Base-by-base conservation (phyloP, 2,329 filamentous ascomycete genomes). In the Leptosphaerulina australis region DNA sequence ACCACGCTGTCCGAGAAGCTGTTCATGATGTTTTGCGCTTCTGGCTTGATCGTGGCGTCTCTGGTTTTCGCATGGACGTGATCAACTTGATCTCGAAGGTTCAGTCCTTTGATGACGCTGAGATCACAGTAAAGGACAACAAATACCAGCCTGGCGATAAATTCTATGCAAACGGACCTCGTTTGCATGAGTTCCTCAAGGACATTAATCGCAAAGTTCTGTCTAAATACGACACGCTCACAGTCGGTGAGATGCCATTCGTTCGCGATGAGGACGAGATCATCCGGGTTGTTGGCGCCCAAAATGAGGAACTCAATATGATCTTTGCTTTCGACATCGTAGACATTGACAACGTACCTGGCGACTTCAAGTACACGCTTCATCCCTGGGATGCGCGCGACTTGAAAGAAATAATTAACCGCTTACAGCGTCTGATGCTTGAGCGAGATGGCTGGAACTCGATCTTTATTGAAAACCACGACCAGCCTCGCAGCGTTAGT, bases 1-100 rank as follows among this genome's bases (percentile, higher is more conserved):
- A 87, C 44, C 78, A 79, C 0, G 82, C 80, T 5, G 82, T 88
- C 0, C 81, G 88, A 14, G 76, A 81, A 21, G 89, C 88, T 0
- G 84, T 92, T 1, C 88, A 91, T 65, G 78, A 86, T 17, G 79
- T 88, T 3, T 86, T 92, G 77, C 81, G 82, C 21, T 94, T 92
- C 70, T 95, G 90, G 90, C 81, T 94, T 1, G 78, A 88, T 39
- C 83, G 83, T 26, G 89, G 89, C 1, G 84, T 86, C 0, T 70
- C 72, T 2, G 76, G 75, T 12, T 78, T 77, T 59, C 69, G 76
- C 17, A 73, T 74, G 64, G 71, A 74, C 40, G 69, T 72, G 5
- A 72, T 74, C 45, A 73, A 74, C 44, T 53, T 74, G 20, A 71
- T 72, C 17, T 70, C 67, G 2, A 72, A 73, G 41, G 64, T 67